Conservation (phyloP, 208 protist genomes). For the Leishmania arabica region DNA sequence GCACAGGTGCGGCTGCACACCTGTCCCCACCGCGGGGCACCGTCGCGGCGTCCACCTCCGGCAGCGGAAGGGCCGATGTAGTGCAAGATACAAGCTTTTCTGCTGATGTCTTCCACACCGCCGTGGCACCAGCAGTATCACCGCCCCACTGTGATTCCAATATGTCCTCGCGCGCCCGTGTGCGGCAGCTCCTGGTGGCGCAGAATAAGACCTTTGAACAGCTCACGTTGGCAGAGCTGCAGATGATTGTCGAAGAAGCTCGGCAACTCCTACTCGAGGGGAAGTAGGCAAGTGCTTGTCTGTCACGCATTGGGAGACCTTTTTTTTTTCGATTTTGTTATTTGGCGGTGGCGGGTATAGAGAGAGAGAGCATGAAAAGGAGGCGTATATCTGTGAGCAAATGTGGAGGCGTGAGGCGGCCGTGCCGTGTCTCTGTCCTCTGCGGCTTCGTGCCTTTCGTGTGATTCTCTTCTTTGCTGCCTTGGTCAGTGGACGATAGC, state of each 20-base stretch:
- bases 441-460: background rate
- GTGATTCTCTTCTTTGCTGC: background rate
- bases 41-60: background rate
- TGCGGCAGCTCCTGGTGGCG: conserved; percentile 29
- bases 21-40: conserved; percentile 4
- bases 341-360: too few species aligned
- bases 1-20: too few species aligned
- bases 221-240: conserved; percentile 60
- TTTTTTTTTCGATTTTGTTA: background rate
- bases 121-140: background rate
- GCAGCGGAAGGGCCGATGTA: background rate
- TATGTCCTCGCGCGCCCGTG: conserved; percentile 10
- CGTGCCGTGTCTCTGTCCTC: background rate
- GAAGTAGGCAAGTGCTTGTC: background rate
- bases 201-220: conserved; percentile 66
- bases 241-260: conserved; percentile 68
- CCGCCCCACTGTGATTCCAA: background rate
- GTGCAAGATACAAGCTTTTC: background rate
- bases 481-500: background rate
- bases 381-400: too few species aligned
- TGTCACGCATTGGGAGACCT: background rate
- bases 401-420: background rate
- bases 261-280: conserved; percentile 25
- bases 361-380: background rate
- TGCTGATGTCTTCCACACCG: background rate